Evolutionary conservation across 306 rosid species (phyloP).

Genomic region (Albizia julibrissin): DNA sequence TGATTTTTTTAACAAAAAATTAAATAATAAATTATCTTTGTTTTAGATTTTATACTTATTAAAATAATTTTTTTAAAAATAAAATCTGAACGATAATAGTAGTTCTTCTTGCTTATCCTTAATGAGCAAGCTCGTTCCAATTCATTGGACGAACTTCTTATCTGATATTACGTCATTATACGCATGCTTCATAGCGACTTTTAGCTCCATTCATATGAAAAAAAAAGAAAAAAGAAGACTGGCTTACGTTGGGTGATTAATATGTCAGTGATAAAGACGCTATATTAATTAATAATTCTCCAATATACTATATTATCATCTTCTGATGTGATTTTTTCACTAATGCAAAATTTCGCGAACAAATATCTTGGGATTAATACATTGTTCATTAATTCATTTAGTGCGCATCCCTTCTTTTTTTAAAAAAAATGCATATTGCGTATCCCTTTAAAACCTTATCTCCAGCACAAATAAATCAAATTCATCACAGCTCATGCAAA

Average conservation of each 20-base stretch:
- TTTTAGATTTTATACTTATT: no score
- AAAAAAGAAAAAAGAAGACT: neutral
- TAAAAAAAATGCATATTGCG: neutral
- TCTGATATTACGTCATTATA: slow-evolving; percentile 31
- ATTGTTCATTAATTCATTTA: neutral
- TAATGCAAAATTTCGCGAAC: neutral
- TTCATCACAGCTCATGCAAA: slow-evolving; percentile 7
- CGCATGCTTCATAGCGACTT: slow-evolving; percentile 28
- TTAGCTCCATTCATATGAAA: slow-evolving; percentile 18
- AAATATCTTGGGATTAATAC: neutral
- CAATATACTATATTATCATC: neutral
- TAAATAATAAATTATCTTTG: no score
- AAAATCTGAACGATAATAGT: no score
- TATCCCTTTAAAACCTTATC: slow-evolving; percentile 22
- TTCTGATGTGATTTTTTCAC: neutral
- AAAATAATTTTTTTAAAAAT: no score
- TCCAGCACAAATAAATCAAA: neutral
- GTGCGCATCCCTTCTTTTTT: neutral
- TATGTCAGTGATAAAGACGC: slow-evolving; percentile 15
- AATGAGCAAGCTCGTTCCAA: no score
- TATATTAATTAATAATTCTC: neutral
- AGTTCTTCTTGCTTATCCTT: no score
- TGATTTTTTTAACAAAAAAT: no score
- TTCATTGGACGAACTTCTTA: neutral
- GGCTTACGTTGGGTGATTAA: slow-evolving; percentile 9